phyloP scores from a whole-genome alignment of 106 monocot genomes.

The Xerophyta viscosa region DNA sequence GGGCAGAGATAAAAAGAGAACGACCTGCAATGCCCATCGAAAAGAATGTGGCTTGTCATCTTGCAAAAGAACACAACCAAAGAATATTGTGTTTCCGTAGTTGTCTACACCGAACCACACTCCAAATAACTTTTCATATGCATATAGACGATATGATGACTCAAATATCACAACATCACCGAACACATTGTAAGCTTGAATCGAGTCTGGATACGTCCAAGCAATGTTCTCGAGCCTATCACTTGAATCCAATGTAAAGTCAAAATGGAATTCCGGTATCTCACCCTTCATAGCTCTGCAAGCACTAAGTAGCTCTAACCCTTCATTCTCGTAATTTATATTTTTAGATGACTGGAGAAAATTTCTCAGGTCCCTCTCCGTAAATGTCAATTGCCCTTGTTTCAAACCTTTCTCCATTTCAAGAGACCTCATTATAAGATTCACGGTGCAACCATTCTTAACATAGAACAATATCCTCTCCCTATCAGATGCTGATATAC shows the following conservation, averaged over 20 bases:
- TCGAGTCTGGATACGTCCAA: conserved; percentile 63
- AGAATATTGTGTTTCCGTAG: conserved; percentile 64
- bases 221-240: conserved; percentile 49
- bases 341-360: conserved; percentile 71
- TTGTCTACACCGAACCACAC: conserved; percentile 86
- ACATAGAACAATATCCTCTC: conserved; percentile 47
- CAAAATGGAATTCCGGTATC: conserved; percentile 41
- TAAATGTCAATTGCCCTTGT: conserved; percentile 51
- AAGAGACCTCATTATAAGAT: conserved; percentile 59
- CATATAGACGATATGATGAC: conserved; percentile 57
- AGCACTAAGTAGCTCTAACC: conserved; percentile 53
- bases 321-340: conserved; percentile 67
- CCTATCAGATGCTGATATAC: conserved; percentile 60
- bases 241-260: conserved; percentile 47
- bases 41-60: conserved; percentile 57
- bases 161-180: conserved; percentile 81
- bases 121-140: conserved; percentile 61
- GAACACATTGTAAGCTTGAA: conserved; percentile 55
- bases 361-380: conserved; percentile 73
- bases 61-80: conserved; percentile 55
- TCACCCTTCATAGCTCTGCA: conserved; percentile 66
- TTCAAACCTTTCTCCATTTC: conserved; percentile 54
- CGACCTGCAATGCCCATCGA: conserved; percentile 76
- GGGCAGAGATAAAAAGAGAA: too few species aligned
- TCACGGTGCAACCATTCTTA: conserved; percentile 55